A percentile compares a stretch with the other conserved stretches of the same genome.
phyloP scores from a whole-genome alignment of 2,329 filamentous ascomycete species.

The Pseudofabraea citricarpa region DNA sequence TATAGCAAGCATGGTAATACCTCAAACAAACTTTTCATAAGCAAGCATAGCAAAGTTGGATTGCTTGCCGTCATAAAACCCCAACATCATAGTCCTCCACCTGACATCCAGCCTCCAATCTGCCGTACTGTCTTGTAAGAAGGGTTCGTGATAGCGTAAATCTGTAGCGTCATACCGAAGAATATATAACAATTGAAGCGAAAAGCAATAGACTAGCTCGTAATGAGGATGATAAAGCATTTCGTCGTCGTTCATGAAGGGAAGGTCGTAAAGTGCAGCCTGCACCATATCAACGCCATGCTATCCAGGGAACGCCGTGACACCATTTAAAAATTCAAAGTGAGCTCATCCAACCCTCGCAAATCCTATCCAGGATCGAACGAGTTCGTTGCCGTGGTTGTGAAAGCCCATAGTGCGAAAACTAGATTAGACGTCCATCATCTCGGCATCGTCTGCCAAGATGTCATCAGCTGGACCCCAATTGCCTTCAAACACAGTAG shows the following conservation, averaged over 20 bases:
- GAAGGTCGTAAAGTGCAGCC: background rate
- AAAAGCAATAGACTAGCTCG: slow-evolving; percentile 9
- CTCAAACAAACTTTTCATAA: slow-evolving; percentile 1
- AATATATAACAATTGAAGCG: slow-evolving; percentile 17
- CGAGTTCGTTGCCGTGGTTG: slow-evolving; percentile 13
- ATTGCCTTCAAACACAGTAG: slow-evolving; percentile 94
- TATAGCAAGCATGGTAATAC: slow-evolving; percentile 11
- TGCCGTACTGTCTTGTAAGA: too few relatives aligned
- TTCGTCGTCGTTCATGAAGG: slow-evolving; percentile 9
- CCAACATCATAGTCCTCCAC: slow-evolving; percentile 9
- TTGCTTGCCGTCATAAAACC: slow-evolving; percentile 3
- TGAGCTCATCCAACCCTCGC: slow-evolving; percentile 22
- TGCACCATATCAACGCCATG: slow-evolving; percentile 3
- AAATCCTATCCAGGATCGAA: slow-evolving; percentile 26
- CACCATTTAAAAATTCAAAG: slow-evolving; percentile 15
- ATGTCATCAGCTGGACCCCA: slow-evolving; percentile 74
- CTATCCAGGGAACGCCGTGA: slow-evolving; percentile 22
- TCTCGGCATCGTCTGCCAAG: slow-evolving; percentile 30
- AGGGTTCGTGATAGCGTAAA: slow-evolving; percentile 28
- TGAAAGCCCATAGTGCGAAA: slow-evolving; percentile 11
- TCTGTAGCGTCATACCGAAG: slow-evolving; percentile 8
- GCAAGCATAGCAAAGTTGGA: slow-evolving; percentile 6
- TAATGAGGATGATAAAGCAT: slow-evolving; percentile 13
- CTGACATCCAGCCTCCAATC: too few relatives aligned
- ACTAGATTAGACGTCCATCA: slow-evolving; percentile 29